Evolutionary conservation across 1,284 basidiomycete genomes (phyloP).

Genomic region (Thecaphora thlaspeos): DNA sequence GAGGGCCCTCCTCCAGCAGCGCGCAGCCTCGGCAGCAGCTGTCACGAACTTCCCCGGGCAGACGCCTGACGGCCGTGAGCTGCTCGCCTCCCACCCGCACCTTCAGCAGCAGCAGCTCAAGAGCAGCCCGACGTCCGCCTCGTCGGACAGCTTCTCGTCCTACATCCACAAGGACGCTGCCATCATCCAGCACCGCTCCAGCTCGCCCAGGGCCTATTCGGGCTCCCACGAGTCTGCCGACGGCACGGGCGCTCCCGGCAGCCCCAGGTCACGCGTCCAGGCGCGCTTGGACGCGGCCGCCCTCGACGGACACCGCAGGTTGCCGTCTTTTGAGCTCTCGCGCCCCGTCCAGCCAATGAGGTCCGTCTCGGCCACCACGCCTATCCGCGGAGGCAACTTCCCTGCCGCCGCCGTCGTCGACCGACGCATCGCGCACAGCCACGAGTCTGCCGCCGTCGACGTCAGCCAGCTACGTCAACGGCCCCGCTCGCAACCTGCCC

Average conservation of each 20-base stretch:
- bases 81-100: background rate
- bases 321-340: background rate
- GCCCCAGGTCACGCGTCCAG: background rate
- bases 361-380: background rate
- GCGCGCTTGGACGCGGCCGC: background rate
- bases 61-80: background rate
- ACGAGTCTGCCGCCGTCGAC: background rate
- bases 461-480: background rate
- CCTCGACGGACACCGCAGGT: background rate
- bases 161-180: slow-evolving; percentile 41
- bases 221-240: background rate
- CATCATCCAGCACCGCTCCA: slow-evolving; percentile 29
- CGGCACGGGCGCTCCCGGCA: background rate
- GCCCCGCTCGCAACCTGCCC: background rate
- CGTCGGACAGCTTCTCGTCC: slow-evolving; percentile 40
- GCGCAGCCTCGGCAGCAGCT: background rate
- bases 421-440: too few species aligned
- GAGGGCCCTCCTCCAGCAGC: background rate
- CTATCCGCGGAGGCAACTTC: background rate
- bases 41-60: background rate
- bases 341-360: background rate
- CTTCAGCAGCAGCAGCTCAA: slow-evolving; percentile 3
- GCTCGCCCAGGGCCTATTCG: slow-evolving; percentile 28
- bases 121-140: slow-evolving; percentile 36
- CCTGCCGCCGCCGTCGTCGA: background rate